These are phyloP conservation scores for Fusarium hostae DNA, from an alignment of 2,329 filamentous ascomycete genomes.

Conservation along the genomic window DNA sequence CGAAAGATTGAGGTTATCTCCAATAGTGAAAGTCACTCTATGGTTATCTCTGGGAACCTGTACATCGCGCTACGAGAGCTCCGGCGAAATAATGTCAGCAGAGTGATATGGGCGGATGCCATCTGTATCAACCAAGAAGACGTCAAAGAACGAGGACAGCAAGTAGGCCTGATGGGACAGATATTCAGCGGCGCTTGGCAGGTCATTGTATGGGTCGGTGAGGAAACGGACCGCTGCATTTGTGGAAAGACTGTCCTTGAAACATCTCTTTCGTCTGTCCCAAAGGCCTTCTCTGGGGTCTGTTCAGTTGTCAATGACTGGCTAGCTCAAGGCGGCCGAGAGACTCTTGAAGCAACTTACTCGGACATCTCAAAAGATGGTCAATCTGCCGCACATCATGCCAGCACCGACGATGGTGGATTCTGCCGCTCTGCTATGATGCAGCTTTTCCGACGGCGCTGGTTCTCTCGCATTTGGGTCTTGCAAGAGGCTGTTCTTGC, in stretches of 20 bases:
- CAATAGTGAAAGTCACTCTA: rapidly evolving
- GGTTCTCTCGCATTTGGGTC: background rate
- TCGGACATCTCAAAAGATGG: rapidly evolving
- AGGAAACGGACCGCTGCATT: rapidly evolving
- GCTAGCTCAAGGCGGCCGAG: rapidly evolving
- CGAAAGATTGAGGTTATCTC: background rate
- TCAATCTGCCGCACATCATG: rapidly evolving
- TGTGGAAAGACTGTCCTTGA: rapidly evolving
- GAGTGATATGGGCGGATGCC: background rate
- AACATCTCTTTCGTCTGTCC: rapidly evolving
- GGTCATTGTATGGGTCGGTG: rapidly evolving
- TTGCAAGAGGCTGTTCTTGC: background rate
- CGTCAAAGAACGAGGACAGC: background rate
- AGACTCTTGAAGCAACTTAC: background rate
- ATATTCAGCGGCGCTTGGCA: background rate
- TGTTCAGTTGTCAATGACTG: background rate
- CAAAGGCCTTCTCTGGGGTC: rapidly evolving
- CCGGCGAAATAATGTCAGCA: rapidly evolving
- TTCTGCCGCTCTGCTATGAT: rapidly evolving
- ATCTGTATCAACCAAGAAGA: background rate
- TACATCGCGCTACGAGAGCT: background rate
- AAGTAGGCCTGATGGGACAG: background rate
- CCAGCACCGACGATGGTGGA: rapidly evolving
- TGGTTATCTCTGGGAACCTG: rapidly evolving
- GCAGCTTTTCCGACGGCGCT: background rate